phyloP scores from a whole-genome alignment of 495 filamentous ascomycete species.

The Penicillium argentinense region DNA sequence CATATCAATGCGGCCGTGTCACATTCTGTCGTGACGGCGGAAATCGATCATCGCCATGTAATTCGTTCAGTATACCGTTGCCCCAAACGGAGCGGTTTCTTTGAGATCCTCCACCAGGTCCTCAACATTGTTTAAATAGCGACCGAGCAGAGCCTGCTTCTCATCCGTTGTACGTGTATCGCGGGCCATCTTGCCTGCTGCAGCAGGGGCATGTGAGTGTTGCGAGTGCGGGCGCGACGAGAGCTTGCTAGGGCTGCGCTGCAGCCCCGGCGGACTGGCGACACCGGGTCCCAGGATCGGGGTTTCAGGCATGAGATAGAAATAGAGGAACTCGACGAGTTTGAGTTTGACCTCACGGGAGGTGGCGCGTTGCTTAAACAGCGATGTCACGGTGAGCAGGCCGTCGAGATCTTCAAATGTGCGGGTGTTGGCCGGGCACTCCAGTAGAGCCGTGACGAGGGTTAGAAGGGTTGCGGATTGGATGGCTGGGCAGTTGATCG shows the following conservation, averaged over 20 bases:
- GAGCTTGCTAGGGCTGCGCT: conserved; percentile 73
- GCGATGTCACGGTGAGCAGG: conserved; percentile 84
- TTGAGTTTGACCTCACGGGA: conserved; percentile 87
- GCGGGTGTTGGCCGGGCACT: conserved; percentile 79
- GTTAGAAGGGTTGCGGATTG: conserved; percentile 87
- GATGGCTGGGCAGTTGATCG: conserved; percentile 85
- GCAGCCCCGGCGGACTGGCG: conserved; percentile 48
- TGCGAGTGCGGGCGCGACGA: conserved; percentile 37
- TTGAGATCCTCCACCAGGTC: conserved; percentile 87
- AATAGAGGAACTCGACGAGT: conserved; percentile 93
- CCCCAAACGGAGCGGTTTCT: conserved; percentile 62
- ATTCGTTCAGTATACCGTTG: conserved; percentile 41
- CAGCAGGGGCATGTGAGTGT: conserved; percentile 39
- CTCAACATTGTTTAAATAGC: conserved; percentile 85
- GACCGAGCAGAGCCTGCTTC: conserved; percentile 79
- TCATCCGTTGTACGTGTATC: conserved; percentile 74
- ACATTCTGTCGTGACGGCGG: conserved; percentile 15
- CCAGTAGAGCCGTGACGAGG: conserved; percentile 83
- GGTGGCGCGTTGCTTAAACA: conserved; percentile 84
- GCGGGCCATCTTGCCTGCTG: conserved; percentile 35
- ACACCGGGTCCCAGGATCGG: conserved; percentile 44
- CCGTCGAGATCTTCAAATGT: conserved; percentile 93
- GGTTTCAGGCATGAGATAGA: conserved; percentile 94
- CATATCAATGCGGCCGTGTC: conserved; percentile 15
- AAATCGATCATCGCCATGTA: conserved; percentile 14